A percentile compares a stretch with the other conserved stretches of the same genome.
phyloP scores from a whole-genome alignment of 2,329 filamentous ascomycete genomes.

The Knufia petricola region DNA sequence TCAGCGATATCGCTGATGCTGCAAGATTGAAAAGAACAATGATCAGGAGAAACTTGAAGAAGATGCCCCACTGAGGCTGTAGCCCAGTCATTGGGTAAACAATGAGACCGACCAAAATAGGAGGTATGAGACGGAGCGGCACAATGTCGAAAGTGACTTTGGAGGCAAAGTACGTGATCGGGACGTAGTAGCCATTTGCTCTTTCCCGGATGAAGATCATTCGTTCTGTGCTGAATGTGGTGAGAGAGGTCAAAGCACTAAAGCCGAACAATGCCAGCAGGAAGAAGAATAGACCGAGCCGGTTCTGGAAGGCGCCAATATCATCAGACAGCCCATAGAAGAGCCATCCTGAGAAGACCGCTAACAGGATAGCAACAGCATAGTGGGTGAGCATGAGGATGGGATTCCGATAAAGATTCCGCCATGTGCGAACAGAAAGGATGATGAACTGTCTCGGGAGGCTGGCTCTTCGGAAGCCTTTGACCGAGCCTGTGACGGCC shows the following conservation, averaged over 20 bases:
- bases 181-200: slow-evolving; percentile 93
- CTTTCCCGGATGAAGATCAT: slow-evolving; percentile 86
- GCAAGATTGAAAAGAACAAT: slow-evolving; percentile 93
- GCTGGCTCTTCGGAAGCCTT: slow-evolving; percentile 73
- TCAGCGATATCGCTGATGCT: slow-evolving; percentile 84
- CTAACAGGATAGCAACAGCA: slow-evolving; percentile 87
- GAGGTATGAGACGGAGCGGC: slow-evolving; percentile 84
- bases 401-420: slow-evolving; percentile 92
- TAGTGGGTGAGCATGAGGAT: slow-evolving; percentile 99
- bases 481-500: slow-evolving; percentile 44
- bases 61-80: slow-evolving; percentile 69
- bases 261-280: slow-evolving; percentile 92
- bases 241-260: slow-evolving; percentile 86
- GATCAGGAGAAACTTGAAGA: slow-evolving; percentile 83
- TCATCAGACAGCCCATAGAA: slow-evolving; percentile 96
- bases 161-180: slow-evolving; percentile 84
- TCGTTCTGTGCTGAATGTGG: slow-evolving; percentile 83
- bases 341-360: slow-evolving; percentile 85
- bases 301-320: slow-evolving; percentile 94
- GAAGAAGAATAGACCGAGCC: slow-evolving; percentile 95
- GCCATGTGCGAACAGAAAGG: slow-evolving; percentile 84
- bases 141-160: slow-evolving; percentile 99
- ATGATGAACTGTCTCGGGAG: slow-evolving; percentile 77
- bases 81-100: slow-evolving; percentile 97
- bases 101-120: slow-evolving; percentile 88